phyloP scores from a whole-genome alignment of 495 filamentous ascomycete species.

The Neurospora cerealis region DNA sequence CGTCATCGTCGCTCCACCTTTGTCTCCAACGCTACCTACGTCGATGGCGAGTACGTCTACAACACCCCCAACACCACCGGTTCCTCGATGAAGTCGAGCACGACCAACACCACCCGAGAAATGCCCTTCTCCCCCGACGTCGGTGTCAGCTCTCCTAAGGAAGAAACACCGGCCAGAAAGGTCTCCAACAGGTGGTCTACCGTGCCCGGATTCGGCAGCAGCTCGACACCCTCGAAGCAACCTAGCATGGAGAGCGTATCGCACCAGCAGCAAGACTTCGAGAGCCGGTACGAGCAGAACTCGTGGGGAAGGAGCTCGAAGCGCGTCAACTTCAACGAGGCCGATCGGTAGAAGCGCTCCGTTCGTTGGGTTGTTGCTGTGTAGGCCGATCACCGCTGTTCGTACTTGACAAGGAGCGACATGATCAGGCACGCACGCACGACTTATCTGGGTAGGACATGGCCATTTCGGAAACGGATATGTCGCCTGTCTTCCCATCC shows the following conservation, averaged over 20 bases:
- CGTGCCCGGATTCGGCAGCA: constrained; percentile 38
- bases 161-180: constrained; percentile 15
- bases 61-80: constrained; percentile 40
- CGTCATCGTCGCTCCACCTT: constrained; percentile 75
- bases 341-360: not conserved
- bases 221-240: not conserved
- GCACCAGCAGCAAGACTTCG: not conserved
- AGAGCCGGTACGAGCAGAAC: not conserved
- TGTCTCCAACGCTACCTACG: constrained; percentile 74
- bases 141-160: constrained; percentile 3
- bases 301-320: not conserved
- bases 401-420: not conserved
- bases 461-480: not conserved
- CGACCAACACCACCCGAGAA: constrained; percentile 14
- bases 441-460: not conserved
- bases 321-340: not conserved
- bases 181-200: constrained; percentile 35
- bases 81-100: constrained; percentile 31
- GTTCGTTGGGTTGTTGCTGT: not conserved
- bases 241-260: not conserved
- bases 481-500: not conserved
- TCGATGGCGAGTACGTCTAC: constrained; percentile 88
- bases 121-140: constrained; percentile 3
- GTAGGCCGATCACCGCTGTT: not conserved
- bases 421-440: not conserved